These are phyloP conservation scores for Coemansia sp. DNA, from an alignment of 192 early-diverging fungal genomes.

Conservation along the genomic window DNA sequence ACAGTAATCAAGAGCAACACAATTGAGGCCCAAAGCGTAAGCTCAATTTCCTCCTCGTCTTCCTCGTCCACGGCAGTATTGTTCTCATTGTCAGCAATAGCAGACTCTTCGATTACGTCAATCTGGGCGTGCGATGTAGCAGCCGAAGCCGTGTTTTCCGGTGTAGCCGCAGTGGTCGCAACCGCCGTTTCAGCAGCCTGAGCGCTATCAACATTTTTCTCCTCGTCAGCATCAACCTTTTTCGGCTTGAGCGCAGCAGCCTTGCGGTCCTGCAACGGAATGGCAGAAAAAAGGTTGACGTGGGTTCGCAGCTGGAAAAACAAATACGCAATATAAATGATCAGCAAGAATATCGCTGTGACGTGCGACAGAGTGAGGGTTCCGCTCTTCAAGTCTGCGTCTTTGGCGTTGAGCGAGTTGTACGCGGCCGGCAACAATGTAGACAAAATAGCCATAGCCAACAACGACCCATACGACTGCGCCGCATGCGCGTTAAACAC, in stretches of 20 bases:
- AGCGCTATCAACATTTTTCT: slow-evolving; percentile 4
- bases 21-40: slow-evolving; percentile 55
- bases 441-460: slow-evolving; percentile 67
- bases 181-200: slow-evolving; percentile 13
- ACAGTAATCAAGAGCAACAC: slow-evolving; percentile 64
- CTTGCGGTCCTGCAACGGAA: slow-evolving; percentile 28
- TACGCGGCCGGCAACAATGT: slow-evolving; percentile 75
- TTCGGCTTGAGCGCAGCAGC: slow-evolving; percentile 31
- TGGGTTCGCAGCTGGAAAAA: slow-evolving; percentile 84
- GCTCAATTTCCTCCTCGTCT: slow-evolving; percentile 64
- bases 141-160: slow-evolving; percentile 1
- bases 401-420: slow-evolving; percentile 43
- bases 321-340: slow-evolving; percentile 66
- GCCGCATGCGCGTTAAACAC: slow-evolving; percentile 68
- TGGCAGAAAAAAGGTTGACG: slow-evolving; percentile 56
- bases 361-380: slow-evolving; percentile 63
- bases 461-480: slow-evolving; percentile 69
- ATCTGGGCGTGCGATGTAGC: slow-evolving; percentile 7
- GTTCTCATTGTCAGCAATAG: neutral
- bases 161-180: slow-evolving; percentile 7
- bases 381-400: slow-evolving; percentile 48
- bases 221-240: slow-evolving; percentile 8
- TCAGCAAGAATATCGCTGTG: slow-evolving; percentile 66
- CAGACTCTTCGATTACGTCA: neutral
- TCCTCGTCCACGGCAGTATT: slow-evolving; percentile 21